Evolutionary conservation across 2,329 filamentous ascomycete genomes (phyloP), one percentile per base, ranked within the genome.

Genomic region (Exophiala calicioides): DNA sequence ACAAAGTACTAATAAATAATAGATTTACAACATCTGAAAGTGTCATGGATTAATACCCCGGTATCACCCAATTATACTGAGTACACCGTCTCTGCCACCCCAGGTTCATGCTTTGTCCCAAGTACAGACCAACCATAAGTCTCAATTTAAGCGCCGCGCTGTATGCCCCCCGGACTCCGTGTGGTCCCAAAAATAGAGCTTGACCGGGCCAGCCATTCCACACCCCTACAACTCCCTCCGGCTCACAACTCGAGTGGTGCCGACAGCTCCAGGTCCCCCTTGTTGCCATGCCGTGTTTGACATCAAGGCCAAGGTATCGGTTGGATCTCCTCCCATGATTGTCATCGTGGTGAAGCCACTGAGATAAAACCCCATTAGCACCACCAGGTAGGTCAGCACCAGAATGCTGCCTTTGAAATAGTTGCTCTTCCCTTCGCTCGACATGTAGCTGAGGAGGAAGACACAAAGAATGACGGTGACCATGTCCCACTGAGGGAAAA

Each of bases 401-500:
- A 98, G 76, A 59, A 97, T 96, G 56, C 88, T 95, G 40, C 93
- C 93, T 74, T 98, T 98, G 81, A 98, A 98, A 70, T 98, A 98
- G 69, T 98, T 98, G 75, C 90, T 97, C 81, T 98, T 98, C 30
- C 93, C 93, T 71, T 98, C 93, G 40, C 91, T 88, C 60, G 97
- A 95, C 76, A 98, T 91, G 74, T 97, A 95, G 62, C 90, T 95
- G 57, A 98, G 81, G 46, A 98, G 73, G 73, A 98, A 95, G 13
- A 98, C 90, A 62, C 91, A 96, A 12, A 98, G 66, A 50, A 97
- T 95, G 12, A 97, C 89, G 0, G 88, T 95, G 9, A 97, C 85
- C 88, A 98, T 94, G 66, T 98, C 93, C 91, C 91, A 98, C 67
- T 98, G 93, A 1, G 93, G 93, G 72, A 98, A 97, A 33, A 97